These are phyloP conservation scores for Suillus occidentalis DNA, from an alignment of 768 basidiomycete species.

Conservation along the genomic window DNA sequence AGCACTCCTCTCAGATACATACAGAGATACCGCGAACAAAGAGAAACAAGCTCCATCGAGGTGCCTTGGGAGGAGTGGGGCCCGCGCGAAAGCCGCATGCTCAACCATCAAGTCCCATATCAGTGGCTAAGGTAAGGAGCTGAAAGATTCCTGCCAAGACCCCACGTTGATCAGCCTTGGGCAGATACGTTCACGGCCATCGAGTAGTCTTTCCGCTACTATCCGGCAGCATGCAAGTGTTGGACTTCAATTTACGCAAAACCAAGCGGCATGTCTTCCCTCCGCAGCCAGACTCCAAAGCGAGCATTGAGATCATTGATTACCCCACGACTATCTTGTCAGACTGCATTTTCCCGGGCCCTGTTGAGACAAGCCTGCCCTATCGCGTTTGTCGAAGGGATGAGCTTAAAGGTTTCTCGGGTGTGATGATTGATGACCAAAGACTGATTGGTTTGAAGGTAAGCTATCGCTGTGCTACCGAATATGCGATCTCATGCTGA, in stretches of 20 bases:
- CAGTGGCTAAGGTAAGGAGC: conserved; percentile 40
- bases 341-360: conserved; percentile 23
- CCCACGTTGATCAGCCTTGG: neutral
- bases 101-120: conserved; percentile 29
- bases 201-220: conserved; percentile 32
- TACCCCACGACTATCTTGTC: conserved; percentile 12
- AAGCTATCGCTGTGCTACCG: conserved; percentile 10
- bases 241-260: conserved; percentile 33
- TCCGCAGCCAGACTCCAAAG: neutral
- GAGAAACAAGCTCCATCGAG: neutral
- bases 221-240: conserved; percentile 15
- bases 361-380: conserved; percentile 30
- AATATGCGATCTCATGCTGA: neutral
- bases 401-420: conserved; percentile 31
- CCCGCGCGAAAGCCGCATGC: conserved; percentile 32
- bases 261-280: conserved; percentile 8
- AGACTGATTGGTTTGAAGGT: conserved; percentile 43
- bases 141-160: neutral
- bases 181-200: conserved; percentile 44
- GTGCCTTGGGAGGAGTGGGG: conserved; percentile 44
- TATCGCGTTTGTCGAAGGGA: conserved; percentile 30
- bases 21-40: neutral
- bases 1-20: conserved; percentile 25
- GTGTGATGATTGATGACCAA: conserved; percentile 45
- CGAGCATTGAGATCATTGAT: conserved; percentile 8